Evolutionary conservation across 139 green algal genomes (phyloP).

Genomic region (Asterochloris erici): DNA sequence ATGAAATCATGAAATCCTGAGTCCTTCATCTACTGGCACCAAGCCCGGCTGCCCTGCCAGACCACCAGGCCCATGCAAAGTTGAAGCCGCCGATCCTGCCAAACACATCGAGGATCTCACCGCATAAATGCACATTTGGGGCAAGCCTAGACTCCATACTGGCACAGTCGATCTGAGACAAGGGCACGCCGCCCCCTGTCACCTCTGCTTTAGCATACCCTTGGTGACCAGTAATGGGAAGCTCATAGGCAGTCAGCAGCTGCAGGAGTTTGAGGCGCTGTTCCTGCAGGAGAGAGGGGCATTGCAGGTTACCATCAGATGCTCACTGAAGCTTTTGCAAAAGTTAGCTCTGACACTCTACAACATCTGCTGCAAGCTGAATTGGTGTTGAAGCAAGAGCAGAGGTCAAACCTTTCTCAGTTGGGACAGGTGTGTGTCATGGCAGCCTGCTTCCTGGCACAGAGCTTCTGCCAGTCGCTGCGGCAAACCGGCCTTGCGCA

Average conservation of each 20-base stretch:
- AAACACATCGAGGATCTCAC: slow-evolving; percentile 86
- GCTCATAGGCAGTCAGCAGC: slow-evolving; percentile 51
- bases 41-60: slow-evolving; percentile 67
- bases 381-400: too few relatives aligned
- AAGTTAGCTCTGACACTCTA: too few relatives aligned
- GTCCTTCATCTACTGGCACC: slow-evolving; percentile 32
- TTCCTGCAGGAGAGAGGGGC: slow-evolving; percentile 16
- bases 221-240: slow-evolving; percentile 56
- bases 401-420: slow-evolving; percentile 23
- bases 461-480: slow-evolving; percentile 73
- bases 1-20: background rate
- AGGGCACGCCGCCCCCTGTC: slow-evolving; percentile 77
- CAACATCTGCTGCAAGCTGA: too few relatives aligned
- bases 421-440: slow-evolving; percentile 25
- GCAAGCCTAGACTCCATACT: slow-evolving; percentile 67
- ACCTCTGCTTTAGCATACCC: slow-evolving; percentile 78
- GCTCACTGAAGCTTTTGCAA: too few relatives aligned
- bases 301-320: too few relatives aligned
- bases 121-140: slow-evolving; percentile 71
- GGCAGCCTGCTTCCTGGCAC: slow-evolving; percentile 45
- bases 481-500: slow-evolving; percentile 56
- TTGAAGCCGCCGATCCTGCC: slow-evolving; percentile 94
- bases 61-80: slow-evolving; percentile 88
- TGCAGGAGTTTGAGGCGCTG: slow-evolving; percentile 55
- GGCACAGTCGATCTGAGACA: slow-evolving; percentile 64